These are phyloP conservation scores for Capronia coronata DNA, from an alignment of 2,329 filamentous ascomycete genomes.

Conservation along the genomic window DNA sequence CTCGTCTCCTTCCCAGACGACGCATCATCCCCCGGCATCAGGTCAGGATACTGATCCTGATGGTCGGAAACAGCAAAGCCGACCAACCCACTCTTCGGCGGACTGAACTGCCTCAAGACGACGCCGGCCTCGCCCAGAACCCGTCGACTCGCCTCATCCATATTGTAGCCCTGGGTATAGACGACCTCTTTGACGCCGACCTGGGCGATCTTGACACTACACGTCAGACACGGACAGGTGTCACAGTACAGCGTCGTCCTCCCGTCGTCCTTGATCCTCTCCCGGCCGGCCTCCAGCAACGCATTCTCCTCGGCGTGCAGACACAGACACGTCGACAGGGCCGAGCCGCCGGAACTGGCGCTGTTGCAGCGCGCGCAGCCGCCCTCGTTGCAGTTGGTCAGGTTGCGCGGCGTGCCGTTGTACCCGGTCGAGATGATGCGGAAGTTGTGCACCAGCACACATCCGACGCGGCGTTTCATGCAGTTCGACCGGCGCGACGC, in stretches of 20 bases:
- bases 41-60: too few species aligned
- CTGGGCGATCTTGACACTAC: conserved; percentile 97
- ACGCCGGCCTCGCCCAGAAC: conserved; percentile 82
- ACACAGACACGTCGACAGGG: conserved; percentile 81
- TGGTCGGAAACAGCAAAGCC: conserved; percentile 14
- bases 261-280: conserved; percentile 75
- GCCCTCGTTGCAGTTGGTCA: conserved; percentile 86
- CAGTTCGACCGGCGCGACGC: conserved; percentile 89
- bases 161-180: conserved; percentile 88
- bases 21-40: too few species aligned
- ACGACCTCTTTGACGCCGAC: conserved; percentile 94
- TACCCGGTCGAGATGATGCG: conserved; percentile 93
- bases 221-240: conserved; percentile 93
- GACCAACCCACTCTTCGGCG: conserved; percentile 23
- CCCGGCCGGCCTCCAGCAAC: conserved; percentile 83
- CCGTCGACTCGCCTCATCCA: conserved; percentile 76
- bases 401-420: conserved; percentile 88
- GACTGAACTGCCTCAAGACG: conserved; percentile 67
- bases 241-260: conserved; percentile 88
- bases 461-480: conserved; percentile 95
- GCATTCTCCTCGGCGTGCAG: conserved; percentile 99
- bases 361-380: conserved; percentile 84
- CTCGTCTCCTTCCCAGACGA: too few species aligned
- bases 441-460: conserved; percentile 72
- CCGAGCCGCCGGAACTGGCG: conserved; percentile 59